phyloP scores from a whole-genome alignment of 208 protist genomes.

The Trypanosomatidae sp. region DNA sequence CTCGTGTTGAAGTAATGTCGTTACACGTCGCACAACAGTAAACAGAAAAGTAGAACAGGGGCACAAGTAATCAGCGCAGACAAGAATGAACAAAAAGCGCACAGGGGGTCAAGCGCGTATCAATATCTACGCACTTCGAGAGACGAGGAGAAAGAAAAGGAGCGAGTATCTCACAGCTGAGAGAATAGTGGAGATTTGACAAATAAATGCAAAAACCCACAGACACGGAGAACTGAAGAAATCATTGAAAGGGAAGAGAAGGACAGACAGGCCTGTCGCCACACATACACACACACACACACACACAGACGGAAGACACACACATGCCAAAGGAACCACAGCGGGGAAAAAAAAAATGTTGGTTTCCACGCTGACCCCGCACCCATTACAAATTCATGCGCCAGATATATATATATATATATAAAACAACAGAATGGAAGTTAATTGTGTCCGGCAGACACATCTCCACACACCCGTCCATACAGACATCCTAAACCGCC shows the following conservation, averaged over 20 bases:
- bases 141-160: too few species aligned
- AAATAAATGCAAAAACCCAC: conserved; percentile 1
- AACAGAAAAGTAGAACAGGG: not conserved
- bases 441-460: not conserved
- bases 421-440: not conserved
- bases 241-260: not conserved
- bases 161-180: not conserved
- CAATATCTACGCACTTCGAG: not conserved
- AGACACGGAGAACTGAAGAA: not conserved
- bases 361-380: too few species aligned
- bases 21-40: not conserved
- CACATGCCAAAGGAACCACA: not conserved
- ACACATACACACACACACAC: not conserved
- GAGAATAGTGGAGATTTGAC: not conserved
- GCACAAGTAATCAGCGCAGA: not conserved
- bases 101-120: conserved; percentile 6
- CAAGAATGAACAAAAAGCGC: not conserved
- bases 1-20: not conserved
- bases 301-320: not conserved
- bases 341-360: not conserved
- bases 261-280: not conserved
- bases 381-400: too few species aligned
- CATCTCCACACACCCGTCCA: not conserved
- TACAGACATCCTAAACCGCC: not conserved
- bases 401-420: not conserved